phyloP scores from a whole-genome alignment of 306 rosid species.

The Hippophae gyantsensis region DNA sequence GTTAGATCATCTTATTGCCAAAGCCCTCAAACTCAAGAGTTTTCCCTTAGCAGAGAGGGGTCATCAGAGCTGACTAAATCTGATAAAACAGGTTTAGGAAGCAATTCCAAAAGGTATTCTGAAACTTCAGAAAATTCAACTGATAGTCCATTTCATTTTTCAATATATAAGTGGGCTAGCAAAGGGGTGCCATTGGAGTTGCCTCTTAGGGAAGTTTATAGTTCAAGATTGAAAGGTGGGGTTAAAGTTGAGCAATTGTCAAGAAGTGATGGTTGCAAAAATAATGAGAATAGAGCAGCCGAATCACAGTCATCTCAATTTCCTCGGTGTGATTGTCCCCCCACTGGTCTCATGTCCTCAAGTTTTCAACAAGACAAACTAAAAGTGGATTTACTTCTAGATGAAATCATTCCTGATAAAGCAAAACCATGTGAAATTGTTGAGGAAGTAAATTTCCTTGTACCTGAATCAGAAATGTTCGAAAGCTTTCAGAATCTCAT shows the following conservation, averaged over 20 bases:
- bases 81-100: conserved; percentile 29
- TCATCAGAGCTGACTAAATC: conserved; percentile 19
- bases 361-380: conserved; percentile 17
- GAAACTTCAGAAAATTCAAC: conserved; percentile 30
- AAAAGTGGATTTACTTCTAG: conserved; percentile 25
- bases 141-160: conserved; percentile 64
- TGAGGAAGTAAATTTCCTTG: conserved; percentile 21
- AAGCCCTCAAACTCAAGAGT: conserved; percentile 34
- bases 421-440: conserved; percentile 19
- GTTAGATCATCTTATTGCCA: conserved; percentile 20
- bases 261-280: conserved; percentile 26
- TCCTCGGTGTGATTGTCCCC: conserved; percentile 14
- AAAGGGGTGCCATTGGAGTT: conserved; percentile 57
- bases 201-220: conserved; percentile 51
- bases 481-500: conserved; percentile 18
- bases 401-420: conserved; percentile 11
- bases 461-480: conserved; percentile 20
- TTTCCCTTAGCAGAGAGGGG: conserved; percentile 12
- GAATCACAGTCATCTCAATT: conserved; percentile 15
- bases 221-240: conserved; percentile 37
- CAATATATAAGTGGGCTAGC: conserved; percentile 93
- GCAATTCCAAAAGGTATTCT: conserved; percentile 25
- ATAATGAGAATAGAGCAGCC: conserved; percentile 19
- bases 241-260: conserved; percentile 31
- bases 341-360: conserved; percentile 15